A percentile compares a stretch with the other conserved stretches of the same genome.
Conservation (phyloP, 1,284 basidiomycete species). For the Ceratobasidium sp. region DNA sequence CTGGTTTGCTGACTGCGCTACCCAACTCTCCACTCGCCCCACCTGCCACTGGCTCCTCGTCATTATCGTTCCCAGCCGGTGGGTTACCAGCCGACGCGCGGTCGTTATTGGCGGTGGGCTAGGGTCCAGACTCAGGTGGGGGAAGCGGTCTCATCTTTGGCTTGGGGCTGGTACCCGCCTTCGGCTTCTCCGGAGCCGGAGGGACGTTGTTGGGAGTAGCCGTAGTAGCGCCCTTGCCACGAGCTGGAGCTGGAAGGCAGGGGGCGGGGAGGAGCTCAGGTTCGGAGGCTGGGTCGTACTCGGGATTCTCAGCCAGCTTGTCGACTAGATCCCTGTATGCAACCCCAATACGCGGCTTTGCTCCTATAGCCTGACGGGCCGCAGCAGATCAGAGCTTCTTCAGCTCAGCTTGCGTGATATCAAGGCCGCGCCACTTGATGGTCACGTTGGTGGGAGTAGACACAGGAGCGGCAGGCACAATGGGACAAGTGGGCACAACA, state of each 20-base stretch:
- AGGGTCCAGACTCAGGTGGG: not conserved
- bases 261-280: not conserved
- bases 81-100: too few species aligned
- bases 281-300: not conserved
- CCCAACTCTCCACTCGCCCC: not conserved
- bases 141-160: not conserved
- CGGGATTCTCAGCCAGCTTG: not conserved
- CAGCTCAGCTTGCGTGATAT: not conserved
- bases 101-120: not conserved
- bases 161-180: not conserved
- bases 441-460: too few species aligned
- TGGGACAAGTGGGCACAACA: too few species aligned
- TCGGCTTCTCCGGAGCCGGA: not conserved
- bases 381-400: not conserved
- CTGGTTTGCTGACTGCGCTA: not conserved
- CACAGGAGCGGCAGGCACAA: too few species aligned
- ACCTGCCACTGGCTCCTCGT: not conserved
- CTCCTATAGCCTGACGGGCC: not conserved
- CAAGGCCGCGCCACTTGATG: not conserved
- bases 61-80: too few species aligned
- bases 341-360: not conserved
- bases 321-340: not conserved
- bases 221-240: not conserved
- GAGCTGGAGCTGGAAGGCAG: not conserved
- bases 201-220: not conserved